These are phyloP conservation scores for Colletotrichum sp. DNA, from an alignment of 2,329 filamentous ascomycete genomes.

Conservation along the genomic window DNA sequence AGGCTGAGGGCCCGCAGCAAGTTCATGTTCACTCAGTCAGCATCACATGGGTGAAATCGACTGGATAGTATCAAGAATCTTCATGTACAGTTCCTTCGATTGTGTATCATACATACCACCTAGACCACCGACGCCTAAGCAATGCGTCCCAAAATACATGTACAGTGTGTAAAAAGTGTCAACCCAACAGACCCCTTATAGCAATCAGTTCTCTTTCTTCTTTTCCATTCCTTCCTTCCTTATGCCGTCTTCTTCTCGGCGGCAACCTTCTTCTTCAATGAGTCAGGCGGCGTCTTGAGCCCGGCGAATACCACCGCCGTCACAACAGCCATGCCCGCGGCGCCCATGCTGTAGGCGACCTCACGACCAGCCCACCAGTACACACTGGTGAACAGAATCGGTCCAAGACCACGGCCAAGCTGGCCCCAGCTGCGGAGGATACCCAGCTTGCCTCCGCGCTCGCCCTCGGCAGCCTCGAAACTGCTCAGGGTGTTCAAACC, in stretches of 20 bases:
- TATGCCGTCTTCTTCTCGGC: slow-evolving; percentile 15
- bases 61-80: slow-evolving; percentile 3
- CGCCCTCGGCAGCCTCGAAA: slow-evolving; percentile 81
- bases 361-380: slow-evolving; percentile 99
- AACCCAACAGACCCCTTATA: not conserved
- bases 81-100: not conserved
- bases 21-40: not conserved
- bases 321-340: slow-evolving; percentile 80
- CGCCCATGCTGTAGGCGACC: slow-evolving; percentile 82
- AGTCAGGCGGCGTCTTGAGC: slow-evolving; percentile 67
- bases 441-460: slow-evolving; percentile 87
- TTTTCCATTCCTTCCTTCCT: not conserved
- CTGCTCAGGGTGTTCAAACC: slow-evolving; percentile 90
- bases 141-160: slow-evolving; percentile 4
- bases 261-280: slow-evolving; percentile 27
- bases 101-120: not conserved
- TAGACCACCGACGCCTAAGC: not conserved
- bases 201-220: not conserved
- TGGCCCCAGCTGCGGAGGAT: slow-evolving; percentile 84
- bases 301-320: slow-evolving; percentile 72
- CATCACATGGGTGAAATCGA: not conserved
- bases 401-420: slow-evolving; percentile 84
- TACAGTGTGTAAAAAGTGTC: not conserved
- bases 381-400: slow-evolving; percentile 88
- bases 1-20: not conserved